Percentiles rank a stretch among this genome's conserved stretches.
Conservation (phyloP, 768 basidiomycete species). For the Pleurotus salmoneostramineus region DNA sequence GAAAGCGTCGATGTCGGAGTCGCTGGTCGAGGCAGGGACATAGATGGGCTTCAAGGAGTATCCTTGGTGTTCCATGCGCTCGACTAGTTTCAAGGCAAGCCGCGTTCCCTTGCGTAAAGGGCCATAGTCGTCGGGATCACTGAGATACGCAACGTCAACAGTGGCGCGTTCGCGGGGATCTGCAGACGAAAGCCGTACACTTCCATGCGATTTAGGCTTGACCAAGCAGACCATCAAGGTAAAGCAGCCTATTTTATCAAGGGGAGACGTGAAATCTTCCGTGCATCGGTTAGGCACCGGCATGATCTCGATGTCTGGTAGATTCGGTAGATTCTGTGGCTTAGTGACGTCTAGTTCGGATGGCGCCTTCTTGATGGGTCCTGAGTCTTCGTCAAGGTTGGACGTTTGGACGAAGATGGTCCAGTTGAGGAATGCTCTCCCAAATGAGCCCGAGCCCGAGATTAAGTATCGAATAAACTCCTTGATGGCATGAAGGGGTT, state of each 20-base stretch:
- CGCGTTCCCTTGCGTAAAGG: background rate
- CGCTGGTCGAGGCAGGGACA: constrained; percentile 17
- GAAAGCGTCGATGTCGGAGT: constrained; percentile 37
- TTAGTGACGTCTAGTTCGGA: background rate
- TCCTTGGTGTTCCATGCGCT: background rate
- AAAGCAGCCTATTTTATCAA: background rate
- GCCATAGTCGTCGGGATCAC: background rate
- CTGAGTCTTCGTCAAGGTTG: background rate
- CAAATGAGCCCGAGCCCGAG: background rate
- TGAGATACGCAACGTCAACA: background rate
- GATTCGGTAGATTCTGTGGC: background rate
- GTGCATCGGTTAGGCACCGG: background rate
- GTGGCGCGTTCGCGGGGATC: background rate
- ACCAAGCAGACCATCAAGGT: background rate
- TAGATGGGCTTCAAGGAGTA: background rate
- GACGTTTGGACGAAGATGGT: background rate
- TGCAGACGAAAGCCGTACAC: background rate
- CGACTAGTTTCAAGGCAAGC: background rate
- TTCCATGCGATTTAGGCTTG: background rate
- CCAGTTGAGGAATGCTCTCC: background rate
- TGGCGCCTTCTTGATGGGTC: background rate
- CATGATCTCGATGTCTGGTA: background rate
- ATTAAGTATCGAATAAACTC: background rate
- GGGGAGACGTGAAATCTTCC: background rate
- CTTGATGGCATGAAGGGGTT: background rate